A percentile compares a stretch with the other conserved stretches of the same genome.
Conservation (phyloP, 2,329 filamentous ascomycete species). For the Fusarium illudens region DNA sequence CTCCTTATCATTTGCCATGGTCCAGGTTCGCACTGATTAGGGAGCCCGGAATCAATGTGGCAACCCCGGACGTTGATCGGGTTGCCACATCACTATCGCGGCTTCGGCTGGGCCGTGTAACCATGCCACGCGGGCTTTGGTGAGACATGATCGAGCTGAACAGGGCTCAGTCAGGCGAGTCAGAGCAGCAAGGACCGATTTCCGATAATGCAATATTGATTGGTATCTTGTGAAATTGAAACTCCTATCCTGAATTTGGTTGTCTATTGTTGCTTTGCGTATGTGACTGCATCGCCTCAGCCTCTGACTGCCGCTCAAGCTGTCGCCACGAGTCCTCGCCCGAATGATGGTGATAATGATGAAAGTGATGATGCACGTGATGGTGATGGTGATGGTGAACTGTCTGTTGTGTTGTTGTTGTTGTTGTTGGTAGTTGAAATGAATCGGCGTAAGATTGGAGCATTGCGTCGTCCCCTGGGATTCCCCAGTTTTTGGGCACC, state of each 20-base stretch:
- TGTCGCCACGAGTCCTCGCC: slow-evolving; percentile 25
- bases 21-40: background rate
- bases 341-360: slow-evolving; percentile 34
- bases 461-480: slow-evolving; percentile 13
- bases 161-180: background rate
- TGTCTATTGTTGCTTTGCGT: slow-evolving; percentile 11
- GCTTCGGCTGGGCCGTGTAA: background rate
- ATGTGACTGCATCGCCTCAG: slow-evolving; percentile 28
- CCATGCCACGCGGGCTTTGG: background rate
- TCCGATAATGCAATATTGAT: background rate
- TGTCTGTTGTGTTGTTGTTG: slow-evolving; percentile 18
- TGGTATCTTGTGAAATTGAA: background rate
- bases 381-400: slow-evolving; percentile 31
- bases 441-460: slow-evolving; percentile 15
- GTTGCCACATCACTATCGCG: background rate
- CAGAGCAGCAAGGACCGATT: background rate
- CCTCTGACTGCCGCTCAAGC: slow-evolving; percentile 30
- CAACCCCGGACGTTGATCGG: background rate
- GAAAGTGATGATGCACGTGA: slow-evolving; percentile 35
- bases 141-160: background rate
- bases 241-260: slow-evolving; percentile 19
- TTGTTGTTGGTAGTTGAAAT: slow-evolving; percentile 16
- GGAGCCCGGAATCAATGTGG: background rate
- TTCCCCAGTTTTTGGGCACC: slow-evolving; percentile 21
- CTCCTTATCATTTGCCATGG: background rate